Base-by-base conservation (phyloP, 345 rosid species). In the Clausena lansium region DNA sequence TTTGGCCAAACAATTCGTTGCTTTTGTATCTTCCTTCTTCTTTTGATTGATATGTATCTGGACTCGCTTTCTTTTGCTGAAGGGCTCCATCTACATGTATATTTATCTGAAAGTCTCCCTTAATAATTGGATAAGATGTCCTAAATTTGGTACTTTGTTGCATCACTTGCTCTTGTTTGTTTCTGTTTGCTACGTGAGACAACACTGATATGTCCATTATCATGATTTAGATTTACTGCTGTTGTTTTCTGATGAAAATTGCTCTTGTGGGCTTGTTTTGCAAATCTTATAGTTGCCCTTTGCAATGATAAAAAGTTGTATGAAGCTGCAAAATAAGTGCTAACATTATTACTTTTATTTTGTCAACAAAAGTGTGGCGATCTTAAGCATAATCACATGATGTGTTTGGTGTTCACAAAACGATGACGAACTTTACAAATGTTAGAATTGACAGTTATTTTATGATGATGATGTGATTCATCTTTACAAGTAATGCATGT, bases 1-100 rank as follows among this genome's bases (percentile, higher is more conserved):
- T 45, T 71, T 38, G 35, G 70, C 22, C 52, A 65, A 59, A 50
- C 33, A 79, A 22, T 20, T 28, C 54, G 71, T 28, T 79, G 67
- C 33, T 8, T 50, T 63, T 30, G 76, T 58, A 28, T 69, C 45
- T 64, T 72, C 54, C 67, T 28, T 57, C 58, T 38, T 72, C 28
- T 61, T 73, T 70, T 0, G 30, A 33, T 60, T 39, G 78, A 36
- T 71, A 69, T 73, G 61, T 20, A 59, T 30, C 30, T 63, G 60
- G 76, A 64, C 35, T 73, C 27, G 4, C 63, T 50, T 63, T 50
- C 59, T 50, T 47, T 69, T 32, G 41, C n/a, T 32, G 47, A 45
- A 52, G 79, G 78, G 78, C 69, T 77, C 83, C 83, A 70, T 71
- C 66, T 73, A 24, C 52, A 35, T 47, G n/a, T 24, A 19, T 70